A percentile compares a stretch with the other conserved stretches of the same genome.
Conservation (phyloP, 1,284 basidiomycete species). For the Fomitopsis schrenkii region DNA sequence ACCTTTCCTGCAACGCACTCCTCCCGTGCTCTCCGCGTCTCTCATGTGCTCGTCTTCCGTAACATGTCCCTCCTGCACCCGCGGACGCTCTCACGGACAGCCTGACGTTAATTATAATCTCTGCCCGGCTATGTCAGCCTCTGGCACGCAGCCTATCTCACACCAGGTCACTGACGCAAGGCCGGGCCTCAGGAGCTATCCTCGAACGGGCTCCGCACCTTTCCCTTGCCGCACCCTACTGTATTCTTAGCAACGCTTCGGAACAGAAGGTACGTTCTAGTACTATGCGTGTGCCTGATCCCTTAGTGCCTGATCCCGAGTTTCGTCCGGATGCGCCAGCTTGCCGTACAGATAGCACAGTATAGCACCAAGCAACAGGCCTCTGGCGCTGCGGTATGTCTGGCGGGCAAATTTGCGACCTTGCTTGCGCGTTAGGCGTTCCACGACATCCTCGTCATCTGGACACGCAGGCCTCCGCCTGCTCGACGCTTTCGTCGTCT, state of each 20-base stretch:
- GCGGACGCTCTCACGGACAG: background rate
- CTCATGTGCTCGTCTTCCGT: background rate
- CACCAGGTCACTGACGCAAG: background rate
- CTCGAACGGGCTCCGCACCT: background rate
- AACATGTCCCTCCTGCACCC: background rate
- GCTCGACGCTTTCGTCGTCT: too few relatives aligned
- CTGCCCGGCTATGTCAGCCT: background rate
- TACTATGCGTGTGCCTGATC: background rate
- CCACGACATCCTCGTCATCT: too few relatives aligned
- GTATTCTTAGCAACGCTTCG: background rate
- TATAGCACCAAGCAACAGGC: too few relatives aligned
- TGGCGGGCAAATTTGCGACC: too few relatives aligned
- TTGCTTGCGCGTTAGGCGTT: too few relatives aligned
- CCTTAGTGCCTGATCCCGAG: too few relatives aligned
- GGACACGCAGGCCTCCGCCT: too few relatives aligned
- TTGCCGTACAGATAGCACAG: too few relatives aligned
- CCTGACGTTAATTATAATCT: constrained; percentile 1
- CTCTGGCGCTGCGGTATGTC: too few relatives aligned
- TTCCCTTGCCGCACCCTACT: background rate
- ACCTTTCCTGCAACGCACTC: background rate
- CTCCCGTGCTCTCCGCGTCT: background rate
- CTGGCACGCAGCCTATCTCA: background rate
- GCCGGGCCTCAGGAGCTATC: background rate
- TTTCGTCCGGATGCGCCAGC: too few relatives aligned
- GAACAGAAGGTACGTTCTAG: background rate